Evolutionary conservation across 2,329 filamentous ascomycete genomes (phyloP), one percentile per base, ranked within the genome.

Genomic region (Hirsutella thompsonii): DNA sequence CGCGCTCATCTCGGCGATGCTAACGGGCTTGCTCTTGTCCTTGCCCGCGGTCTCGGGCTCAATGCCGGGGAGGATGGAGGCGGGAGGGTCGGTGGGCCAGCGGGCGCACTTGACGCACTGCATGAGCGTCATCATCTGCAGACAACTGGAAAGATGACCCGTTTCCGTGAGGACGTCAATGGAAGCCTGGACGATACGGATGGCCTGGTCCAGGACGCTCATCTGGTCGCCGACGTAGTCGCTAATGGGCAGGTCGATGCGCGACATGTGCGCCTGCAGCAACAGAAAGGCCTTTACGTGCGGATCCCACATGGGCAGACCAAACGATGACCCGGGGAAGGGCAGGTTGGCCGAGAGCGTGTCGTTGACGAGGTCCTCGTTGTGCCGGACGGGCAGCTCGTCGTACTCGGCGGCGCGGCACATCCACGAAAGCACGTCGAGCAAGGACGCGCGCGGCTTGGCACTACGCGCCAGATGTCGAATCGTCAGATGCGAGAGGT

Each of bases 221-320:
- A 76, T 81, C 62, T 94, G 85, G 60, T 98, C 92, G 52, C 92
- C 92, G 3, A 98, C 88, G 56, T 98, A 98, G 70, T 98, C 92
- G 1, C 85, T 82, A 43, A 98, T 95, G 3, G 93, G 93, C 3
- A 98, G 77, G 41, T 90, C 80, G 49, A 96, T 82, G 43, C 90
- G 83, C 18, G 84, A 87, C 76, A 98, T 94, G 62, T 95, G 88
- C 1, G 92, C 88, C 61, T 98, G 93, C 0, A 98, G 72, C 2
- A 98, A 72, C 30, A 98, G 67, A 66, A 95, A 96, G 0, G 92
- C 80, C 61, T 98, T 98, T 55, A 96, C 87, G 56, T 98, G 92
- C 0, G 92, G 92, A 64, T 98, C 92, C 92, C 92, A 98, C 80
- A 98, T 84, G 2, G 90, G 90, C 33, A 95, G 66, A 9, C 79